Conservation (phyloP, 768 basidiomycete species). For the Lentinus tigrinus region DNA sequence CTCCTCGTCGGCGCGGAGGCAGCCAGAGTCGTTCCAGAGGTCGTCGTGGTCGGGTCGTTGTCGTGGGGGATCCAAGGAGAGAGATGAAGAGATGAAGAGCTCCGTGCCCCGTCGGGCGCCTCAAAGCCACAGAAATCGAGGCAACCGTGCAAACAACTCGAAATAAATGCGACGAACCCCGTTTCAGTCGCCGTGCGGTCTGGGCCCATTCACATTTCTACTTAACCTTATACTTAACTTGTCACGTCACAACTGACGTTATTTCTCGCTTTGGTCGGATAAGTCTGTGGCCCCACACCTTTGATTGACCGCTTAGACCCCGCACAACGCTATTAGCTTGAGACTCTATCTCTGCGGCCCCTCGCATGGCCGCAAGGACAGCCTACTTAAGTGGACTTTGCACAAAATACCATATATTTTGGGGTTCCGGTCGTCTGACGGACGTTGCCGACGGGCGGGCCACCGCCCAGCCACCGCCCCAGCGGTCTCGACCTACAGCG, state of each 20-base stretch:
- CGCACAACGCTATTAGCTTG: too few relatives aligned
- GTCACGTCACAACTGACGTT: slow-evolving; percentile 13
- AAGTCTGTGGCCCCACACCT: neutral
- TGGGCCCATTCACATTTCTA: too few relatives aligned
- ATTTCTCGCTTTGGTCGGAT: neutral
- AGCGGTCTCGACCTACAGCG: neutral
- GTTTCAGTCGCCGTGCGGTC: slow-evolving; percentile 8
- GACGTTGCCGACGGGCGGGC: neutral
- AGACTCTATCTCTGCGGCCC: too few relatives aligned
- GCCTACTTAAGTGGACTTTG: neutral
- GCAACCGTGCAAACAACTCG: neutral
- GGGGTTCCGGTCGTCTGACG: neutral
- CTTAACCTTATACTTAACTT: neutral
- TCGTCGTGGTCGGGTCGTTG: slow-evolving; percentile 11
- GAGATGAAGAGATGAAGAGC: neutral
- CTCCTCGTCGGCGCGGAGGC: slow-evolving; percentile 8
- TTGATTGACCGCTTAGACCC: neutral
- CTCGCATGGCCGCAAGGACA: too few relatives aligned
- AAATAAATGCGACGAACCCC: slow-evolving; percentile 4
- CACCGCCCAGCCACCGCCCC: neutral
- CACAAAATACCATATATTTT: too few relatives aligned
- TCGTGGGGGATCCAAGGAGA: slow-evolving; percentile 2
- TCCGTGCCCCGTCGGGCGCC: neutral
- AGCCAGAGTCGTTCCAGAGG: slow-evolving; percentile 6
- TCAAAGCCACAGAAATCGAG: slow-evolving; percentile 14